These are phyloP conservation scores for Casuarina glauca DNA, from an alignment of 306 rosid species.

Conservation along the genomic window DNA sequence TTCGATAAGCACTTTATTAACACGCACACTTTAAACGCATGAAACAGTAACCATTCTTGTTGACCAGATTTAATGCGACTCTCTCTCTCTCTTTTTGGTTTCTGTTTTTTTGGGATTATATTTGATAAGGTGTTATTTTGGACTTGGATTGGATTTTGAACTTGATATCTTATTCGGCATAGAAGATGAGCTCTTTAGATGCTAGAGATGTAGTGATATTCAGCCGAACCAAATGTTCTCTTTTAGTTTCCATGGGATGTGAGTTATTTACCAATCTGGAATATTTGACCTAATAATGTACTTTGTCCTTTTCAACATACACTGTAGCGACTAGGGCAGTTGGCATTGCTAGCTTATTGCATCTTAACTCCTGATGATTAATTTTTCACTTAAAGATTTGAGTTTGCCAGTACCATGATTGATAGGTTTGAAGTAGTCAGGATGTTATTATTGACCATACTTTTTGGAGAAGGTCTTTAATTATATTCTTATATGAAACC, in stretches of 20 bases:
- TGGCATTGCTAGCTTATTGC: background rate
- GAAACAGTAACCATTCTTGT: background rate
- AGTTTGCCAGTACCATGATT: background rate
- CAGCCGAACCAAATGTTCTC: background rate
- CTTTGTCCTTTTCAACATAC: background rate
- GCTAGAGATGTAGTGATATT: background rate
- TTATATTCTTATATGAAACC: no score
- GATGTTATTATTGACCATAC: background rate
- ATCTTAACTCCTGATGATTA: background rate
- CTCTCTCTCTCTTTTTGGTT: background rate
- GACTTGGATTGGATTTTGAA: background rate
- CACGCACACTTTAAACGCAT: background rate
- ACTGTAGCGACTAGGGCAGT: background rate
- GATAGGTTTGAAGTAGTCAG: background rate
- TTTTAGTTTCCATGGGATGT: background rate
- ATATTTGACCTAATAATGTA: background rate
- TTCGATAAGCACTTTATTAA: background rate
- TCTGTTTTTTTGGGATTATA: no score
- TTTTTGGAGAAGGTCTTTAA: background rate
- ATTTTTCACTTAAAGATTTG: background rate
- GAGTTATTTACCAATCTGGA: background rate
- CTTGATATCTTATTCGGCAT: background rate
- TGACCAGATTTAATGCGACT: background rate
- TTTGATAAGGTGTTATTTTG: background rate
- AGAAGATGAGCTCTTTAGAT: background rate